These are phyloP conservation scores for Avena atlantica DNA, from an alignment of 176 grass and related monocot genomes.

Conservation along the genomic window DNA sequence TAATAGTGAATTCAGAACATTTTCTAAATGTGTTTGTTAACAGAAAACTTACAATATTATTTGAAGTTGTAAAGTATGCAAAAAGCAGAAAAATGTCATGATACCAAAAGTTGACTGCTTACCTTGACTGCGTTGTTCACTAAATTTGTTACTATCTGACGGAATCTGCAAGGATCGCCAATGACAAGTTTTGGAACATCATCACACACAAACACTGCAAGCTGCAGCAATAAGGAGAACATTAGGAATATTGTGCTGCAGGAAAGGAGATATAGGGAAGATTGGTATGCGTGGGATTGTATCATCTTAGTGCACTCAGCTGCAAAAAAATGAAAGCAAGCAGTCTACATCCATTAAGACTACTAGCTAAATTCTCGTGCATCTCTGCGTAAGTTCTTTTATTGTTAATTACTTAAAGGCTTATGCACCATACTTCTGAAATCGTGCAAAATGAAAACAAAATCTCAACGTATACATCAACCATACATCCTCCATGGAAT, in stretches of 20 bases:
- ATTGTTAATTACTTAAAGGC: no score
- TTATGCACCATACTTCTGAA: no score
- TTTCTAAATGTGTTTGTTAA: not conserved
- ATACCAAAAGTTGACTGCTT: conserved; percentile 53
- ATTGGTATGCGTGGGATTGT: not conserved
- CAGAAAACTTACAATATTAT: not conserved
- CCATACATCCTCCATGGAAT: no score
- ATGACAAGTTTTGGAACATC: conserved; percentile 80
- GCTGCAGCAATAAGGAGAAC: conserved; percentile 57
- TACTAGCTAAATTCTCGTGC: not conserved
- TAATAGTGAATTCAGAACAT: conserved; percentile 38
- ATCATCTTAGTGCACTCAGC: conserved; percentile 16
- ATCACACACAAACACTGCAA: conserved; percentile 92
- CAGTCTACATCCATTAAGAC: not conserved
- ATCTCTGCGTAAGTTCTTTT: no score
- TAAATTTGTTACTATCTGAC: conserved; percentile 95
- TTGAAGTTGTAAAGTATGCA: not conserved
- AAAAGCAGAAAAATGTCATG: conserved; percentile 8
- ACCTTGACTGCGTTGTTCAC: conserved; percentile 96
- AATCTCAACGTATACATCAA: no score
- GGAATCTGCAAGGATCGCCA: conserved; percentile 92
- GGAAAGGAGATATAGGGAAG: not conserved
- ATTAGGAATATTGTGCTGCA: conserved; percentile 29
- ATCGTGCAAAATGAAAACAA: no score
- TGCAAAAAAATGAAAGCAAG: conserved; percentile 26